phyloP scores from a whole-genome alignment of 768 basidiomycete genomes.

The Boletellus ananas region DNA sequence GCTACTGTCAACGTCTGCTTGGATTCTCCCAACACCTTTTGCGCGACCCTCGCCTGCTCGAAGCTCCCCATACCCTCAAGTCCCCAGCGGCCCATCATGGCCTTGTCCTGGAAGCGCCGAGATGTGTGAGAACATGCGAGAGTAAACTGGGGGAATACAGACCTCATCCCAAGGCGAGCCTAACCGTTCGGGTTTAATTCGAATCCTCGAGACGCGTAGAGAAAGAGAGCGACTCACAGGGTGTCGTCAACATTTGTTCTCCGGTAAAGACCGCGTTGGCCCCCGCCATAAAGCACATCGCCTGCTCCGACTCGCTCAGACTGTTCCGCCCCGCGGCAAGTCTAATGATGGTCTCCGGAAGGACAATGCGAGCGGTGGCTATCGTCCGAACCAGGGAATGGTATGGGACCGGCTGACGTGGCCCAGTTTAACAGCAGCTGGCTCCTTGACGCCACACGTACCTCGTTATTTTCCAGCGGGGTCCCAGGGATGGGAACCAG shows the following conservation, averaged over 20 bases:
- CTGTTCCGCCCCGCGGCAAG: constrained; percentile 92
- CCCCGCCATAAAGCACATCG: constrained; percentile 98
- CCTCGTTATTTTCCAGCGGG: constrained; percentile 88
- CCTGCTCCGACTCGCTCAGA: constrained; percentile 87
- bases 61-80: constrained; percentile 89
- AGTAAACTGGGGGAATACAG: constrained; percentile 9
- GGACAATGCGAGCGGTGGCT: constrained; percentile 88
- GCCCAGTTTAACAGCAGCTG: constrained; percentile 9
- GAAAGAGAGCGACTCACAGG: constrained; percentile 55
- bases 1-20: too few relatives aligned
- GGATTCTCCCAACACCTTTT: constrained; percentile 42
- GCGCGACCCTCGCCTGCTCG: constrained; percentile 60
- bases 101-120: constrained; percentile 62
- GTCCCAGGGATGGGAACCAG: constrained; percentile 95
- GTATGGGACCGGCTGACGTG: constrained; percentile 65
- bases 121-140: not conserved
- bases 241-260: constrained; percentile 95
- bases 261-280: constrained; percentile 99
- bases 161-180: constrained; percentile 95
- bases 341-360: constrained; percentile 91
- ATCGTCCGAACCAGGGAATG: constrained; percentile 90
- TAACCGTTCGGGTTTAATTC: constrained; percentile 26
- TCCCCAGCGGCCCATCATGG: constrained; percentile 93
- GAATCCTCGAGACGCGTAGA: not conserved
- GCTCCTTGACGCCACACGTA: constrained; percentile 27